phyloP scores from a whole-genome alignment of 805 yeast genomes.

The Wickerhamomyces queroliae region DNA sequence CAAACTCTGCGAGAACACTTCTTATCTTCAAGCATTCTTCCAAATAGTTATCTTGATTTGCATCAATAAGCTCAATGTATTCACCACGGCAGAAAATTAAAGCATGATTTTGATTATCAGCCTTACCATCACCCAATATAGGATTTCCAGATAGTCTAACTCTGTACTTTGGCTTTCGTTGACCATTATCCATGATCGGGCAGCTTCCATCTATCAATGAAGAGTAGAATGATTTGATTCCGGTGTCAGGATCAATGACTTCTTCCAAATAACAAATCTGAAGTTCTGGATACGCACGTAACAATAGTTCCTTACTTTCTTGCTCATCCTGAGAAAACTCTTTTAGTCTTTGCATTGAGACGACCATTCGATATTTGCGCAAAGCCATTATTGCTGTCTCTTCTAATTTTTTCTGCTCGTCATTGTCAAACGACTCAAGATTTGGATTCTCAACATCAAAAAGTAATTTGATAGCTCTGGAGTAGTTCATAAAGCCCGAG shows the following conservation, averaged over 20 bases:
- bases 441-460: slow-evolving; percentile 51
- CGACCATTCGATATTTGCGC: slow-evolving; percentile 58
- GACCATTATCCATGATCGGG: slow-evolving; percentile 51
- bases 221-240: slow-evolving; percentile 47
- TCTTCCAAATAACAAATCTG: slow-evolving; percentile 59
- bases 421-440: slow-evolving; percentile 22
- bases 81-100: slow-evolving; percentile 75
- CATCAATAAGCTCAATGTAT: slow-evolving; percentile 74
- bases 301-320: slow-evolving; percentile 51
- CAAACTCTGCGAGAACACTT: too few relatives aligned
- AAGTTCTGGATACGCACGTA: slow-evolving; percentile 62
- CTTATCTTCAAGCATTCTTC: slow-evolving; percentile 70
- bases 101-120: slow-evolving; percentile 79
- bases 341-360: slow-evolving; percentile 57
- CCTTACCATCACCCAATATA: slow-evolving; percentile 78
- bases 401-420: slow-evolving; percentile 34
- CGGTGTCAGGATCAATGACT: slow-evolving; percentile 29
- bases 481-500: slow-evolving; percentile 70
- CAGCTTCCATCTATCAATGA: slow-evolving; percentile 69
- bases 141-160: slow-evolving; percentile 74
- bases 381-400: slow-evolving; percentile 49
- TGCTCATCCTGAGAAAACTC: slow-evolving; percentile 50
- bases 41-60: slow-evolving; percentile 74
- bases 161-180: slow-evolving; percentile 55
- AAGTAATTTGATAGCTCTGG: slow-evolving; percentile 60